Base-by-base conservation (phyloP, 2,329 filamentous ascomycete species). In the Gremmenia infestans region DNA sequence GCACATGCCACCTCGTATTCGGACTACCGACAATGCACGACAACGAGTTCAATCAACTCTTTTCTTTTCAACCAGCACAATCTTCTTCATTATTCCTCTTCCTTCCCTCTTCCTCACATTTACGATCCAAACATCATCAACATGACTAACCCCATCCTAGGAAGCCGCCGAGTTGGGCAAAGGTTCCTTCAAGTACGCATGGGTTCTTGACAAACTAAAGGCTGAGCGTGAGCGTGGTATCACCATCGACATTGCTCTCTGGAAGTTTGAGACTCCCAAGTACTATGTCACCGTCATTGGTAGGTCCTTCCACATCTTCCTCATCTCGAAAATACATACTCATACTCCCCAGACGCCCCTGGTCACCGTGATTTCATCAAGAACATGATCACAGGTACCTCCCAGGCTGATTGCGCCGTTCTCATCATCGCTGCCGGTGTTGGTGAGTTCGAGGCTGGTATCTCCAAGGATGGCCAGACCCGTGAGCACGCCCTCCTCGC, bases 331-430 rank as follows among this genome's bases (percentile, higher is more conserved):
- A 12, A 23, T 4, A 1, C 5, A 54, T 53, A 46, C 61, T 63
- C 55, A 56, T 43, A n/a, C 14, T 15, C 23, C 28, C 5, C 50
- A 88, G 90, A 99, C 75, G 94, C 94, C 78, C 94, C 94, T 74
- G 94, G 94, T 81, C 94, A 99, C 82, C 93, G 94, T 94, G 94
- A 99, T 77, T 99, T 97, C 87, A 97, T 99, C 91, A 99, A 99
- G 93, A 99, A 97, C 92, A 99, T 99, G 94, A 99, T 99, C 80
- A 97, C 94, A 88, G 94, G 94, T 92, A 97, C 94, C 76, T 99
- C 94, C 79, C 94, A 97, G 89, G 94, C 94, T 72, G 94, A 99
- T 77, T 97, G 94, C 82, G 94, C 94, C 75, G 91, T 99, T 79
- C 92, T 99, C 85, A 97, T 99, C 83, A 99, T 99, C 81, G 94